Base-by-base conservation (phyloP, 352 stramenopile genomes). In the Phytopythium helicoides region DNA sequence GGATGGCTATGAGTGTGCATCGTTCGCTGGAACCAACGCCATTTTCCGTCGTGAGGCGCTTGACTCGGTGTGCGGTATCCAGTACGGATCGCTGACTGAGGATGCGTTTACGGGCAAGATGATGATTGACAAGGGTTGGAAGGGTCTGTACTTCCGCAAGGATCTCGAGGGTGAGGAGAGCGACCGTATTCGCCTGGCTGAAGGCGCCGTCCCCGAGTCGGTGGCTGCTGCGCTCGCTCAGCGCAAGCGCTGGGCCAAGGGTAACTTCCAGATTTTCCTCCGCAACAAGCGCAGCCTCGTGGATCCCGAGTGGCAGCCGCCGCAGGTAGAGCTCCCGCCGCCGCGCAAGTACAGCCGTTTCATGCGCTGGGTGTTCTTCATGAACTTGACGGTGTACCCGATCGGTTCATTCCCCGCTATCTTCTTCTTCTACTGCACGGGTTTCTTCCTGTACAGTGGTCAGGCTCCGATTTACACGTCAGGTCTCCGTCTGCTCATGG, bases 51-150 rank as follows among this genome's bases (percentile, higher is more conserved):
- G 80, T 38, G 75, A 87, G 11, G 80, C 80, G 25, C 52, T 91
- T n/a, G 76, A 89, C 52, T 86, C 75, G 15, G 70, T 90, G 15
- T 87, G 62, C 18, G 81, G 81, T 26, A 89, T 92, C 52, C 74
- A 86, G 56, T 87, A 86, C 47, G 81, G 81, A 10, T 86, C 73
- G 26, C 54, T 92, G 42, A 92, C 81, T 7, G 81, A 92, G 56
- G 81, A 92, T 50, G 75, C 75, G 2, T 89, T 86, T 58, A 89
- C 78, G 31, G 78, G 78, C 48, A 85, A 86, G 62, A 84, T 87
- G 71, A 87, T 89, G 78, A 78, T 89, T 48, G 75, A 87, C 61
- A 89, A 87, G 73, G 78, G 78, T 36, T 89, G 78, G 78, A 89
- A 89, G 58, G 78, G 68, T 2, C 63, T 82, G 28, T 89, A 89